A percentile compares a stretch with the other conserved stretches of the same genome.
Conservation (phyloP, 108 stramenopile genomes). For the Seminavis robusta region DNA sequence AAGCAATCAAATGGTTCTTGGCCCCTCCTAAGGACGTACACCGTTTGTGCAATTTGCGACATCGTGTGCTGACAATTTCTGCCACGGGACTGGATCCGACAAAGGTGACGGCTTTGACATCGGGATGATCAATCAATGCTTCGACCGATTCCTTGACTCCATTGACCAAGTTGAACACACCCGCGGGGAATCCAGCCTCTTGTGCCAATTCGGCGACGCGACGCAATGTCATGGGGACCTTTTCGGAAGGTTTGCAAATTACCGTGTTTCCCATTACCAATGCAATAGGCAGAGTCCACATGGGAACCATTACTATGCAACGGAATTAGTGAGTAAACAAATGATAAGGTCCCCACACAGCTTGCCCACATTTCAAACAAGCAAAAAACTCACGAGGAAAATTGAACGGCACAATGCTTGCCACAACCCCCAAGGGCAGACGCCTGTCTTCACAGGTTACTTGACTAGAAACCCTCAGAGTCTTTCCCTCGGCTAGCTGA, state of each 20-base stretch:
- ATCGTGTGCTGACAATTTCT: conserved; percentile 67
- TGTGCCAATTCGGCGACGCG: conserved; percentile 51
- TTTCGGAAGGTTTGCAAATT: conserved; percentile 83
- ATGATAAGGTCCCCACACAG: too few relatives aligned
- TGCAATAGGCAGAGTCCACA: conserved; percentile 88
- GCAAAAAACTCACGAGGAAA: conserved; percentile 53
- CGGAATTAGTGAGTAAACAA: too few relatives aligned
- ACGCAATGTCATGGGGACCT: conserved; percentile 87
- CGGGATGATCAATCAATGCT: conserved; percentile 62
- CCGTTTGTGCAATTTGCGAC: conserved; percentile 77
- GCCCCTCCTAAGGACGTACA: conserved; percentile 94
- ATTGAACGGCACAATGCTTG: conserved; percentile 91
- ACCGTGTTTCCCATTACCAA: conserved; percentile 91
- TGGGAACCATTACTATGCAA: conserved; percentile 63
- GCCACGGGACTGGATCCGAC: conserved; percentile 92
- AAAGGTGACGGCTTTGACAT: conserved; percentile 86
- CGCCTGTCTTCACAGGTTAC: conserved; percentile 82
- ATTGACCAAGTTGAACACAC: conserved; percentile 84
- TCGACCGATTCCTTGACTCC: conserved; percentile 63
- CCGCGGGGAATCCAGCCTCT: conserved; percentile 81
- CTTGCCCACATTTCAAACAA: conserved; percentile 84
- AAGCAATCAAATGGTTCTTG: conserved; percentile 95
- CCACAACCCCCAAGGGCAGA: conserved; percentile 93
- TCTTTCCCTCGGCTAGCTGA: conserved; percentile 82
- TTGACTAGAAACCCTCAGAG: conserved; percentile 61